Conservation (phyloP, 2,329 filamentous ascomycete genomes). For the Neonectria hederae region DNA sequence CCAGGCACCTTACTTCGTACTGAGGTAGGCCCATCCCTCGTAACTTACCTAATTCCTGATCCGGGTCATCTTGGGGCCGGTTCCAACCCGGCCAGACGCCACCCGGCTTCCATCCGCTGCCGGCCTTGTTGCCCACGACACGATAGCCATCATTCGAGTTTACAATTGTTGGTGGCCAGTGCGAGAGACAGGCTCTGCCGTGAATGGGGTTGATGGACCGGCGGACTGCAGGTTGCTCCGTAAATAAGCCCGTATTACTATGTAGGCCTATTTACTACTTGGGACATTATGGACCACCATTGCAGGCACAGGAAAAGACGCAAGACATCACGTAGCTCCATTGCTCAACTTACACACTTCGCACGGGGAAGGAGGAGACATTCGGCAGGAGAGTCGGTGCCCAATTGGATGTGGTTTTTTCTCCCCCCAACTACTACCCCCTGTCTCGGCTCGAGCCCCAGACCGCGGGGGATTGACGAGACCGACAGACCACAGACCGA, state of each 20-base stretch:
- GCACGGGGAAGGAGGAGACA: neutral
- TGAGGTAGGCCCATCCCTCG: too few relatives aligned
- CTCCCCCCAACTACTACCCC: neutral
- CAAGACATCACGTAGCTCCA: conserved; percentile 14
- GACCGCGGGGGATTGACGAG: neutral
- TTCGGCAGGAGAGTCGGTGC: conserved; percentile 1
- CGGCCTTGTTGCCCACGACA: neutral
- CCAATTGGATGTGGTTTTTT: conserved; percentile 17
- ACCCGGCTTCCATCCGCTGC: conserved; percentile 10
- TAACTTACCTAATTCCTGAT: neutral
- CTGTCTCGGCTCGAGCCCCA: neutral
- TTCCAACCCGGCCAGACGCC: neutral
- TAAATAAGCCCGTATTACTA: neutral
- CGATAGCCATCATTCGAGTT: conserved; percentile 6
- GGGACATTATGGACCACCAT: neutral
- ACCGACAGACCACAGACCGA: neutral
- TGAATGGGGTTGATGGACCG: conserved; percentile 2
- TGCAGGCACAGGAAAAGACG: conserved; percentile 9
- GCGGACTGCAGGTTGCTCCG: neutral
- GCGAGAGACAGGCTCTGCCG: neutral
- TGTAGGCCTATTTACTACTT: neutral
- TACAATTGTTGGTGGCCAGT: neutral
- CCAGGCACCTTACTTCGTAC: too few relatives aligned
- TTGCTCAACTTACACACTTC: neutral
- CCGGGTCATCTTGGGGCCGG: neutral